Conservation (phyloP, 345 rosid genomes). For the Psidium guajava region DNA sequence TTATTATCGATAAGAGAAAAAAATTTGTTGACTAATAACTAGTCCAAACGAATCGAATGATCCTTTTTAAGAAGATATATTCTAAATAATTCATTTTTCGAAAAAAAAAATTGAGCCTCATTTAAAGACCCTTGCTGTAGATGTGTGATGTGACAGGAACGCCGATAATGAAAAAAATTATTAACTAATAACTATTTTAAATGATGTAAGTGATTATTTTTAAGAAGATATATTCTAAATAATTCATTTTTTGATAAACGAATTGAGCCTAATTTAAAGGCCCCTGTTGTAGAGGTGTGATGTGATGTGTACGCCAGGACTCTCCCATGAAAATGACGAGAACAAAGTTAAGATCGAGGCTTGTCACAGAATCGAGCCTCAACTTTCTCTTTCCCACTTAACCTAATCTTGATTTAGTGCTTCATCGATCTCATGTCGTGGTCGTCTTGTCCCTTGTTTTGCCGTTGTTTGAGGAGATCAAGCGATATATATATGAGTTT, state of each 20-base stretch:
- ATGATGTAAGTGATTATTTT: accelerated
- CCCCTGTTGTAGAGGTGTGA: neutral
- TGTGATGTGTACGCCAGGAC: neutral
- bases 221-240: neutral
- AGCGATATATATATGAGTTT: neutral
- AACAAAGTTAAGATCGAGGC: neutral
- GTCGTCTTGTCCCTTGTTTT: neutral
- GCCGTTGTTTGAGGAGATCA: neutral
- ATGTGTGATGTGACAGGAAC: neutral
- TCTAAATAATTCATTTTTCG: neutral
- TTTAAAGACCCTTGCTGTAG: neutral
- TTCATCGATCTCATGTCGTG: neutral
- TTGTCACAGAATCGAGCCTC: neutral
- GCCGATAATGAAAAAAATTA: neutral
- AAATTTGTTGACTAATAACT: neutral
- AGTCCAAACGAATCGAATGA: accelerated
- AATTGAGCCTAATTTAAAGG: neutral
- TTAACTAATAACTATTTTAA: neutral
- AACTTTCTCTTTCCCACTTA: neutral
- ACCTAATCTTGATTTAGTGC: neutral
- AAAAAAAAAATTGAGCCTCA: neutral
- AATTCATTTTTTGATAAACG: accelerated
- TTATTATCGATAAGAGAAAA: neutral
- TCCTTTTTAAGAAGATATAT: neutral
- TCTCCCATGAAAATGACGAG: no score